These are phyloP conservation scores for Xylariaceae sp. DNA, from an alignment of 2,329 filamentous ascomycete genomes.

Conservation along the genomic window DNA sequence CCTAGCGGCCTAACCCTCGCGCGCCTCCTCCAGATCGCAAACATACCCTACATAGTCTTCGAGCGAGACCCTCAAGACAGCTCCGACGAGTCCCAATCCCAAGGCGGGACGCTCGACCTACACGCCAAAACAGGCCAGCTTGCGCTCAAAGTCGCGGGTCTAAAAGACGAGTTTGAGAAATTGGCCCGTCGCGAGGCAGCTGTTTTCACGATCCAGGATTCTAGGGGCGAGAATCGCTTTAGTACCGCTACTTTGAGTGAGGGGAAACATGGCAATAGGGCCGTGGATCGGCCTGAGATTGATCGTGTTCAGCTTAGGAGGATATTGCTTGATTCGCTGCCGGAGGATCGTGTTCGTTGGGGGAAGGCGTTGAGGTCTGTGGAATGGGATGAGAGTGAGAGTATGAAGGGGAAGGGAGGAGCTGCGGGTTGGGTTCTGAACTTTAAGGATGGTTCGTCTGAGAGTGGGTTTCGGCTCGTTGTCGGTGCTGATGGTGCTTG, in stretches of 20 bases:
- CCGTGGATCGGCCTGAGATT: conserved; percentile 32
- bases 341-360: conserved; percentile 27
- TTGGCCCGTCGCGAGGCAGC: conserved; percentile 29
- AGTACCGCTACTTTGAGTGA: background rate
- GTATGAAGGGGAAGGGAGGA: background rate
- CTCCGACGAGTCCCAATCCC: conserved; percentile 1
- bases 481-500: conserved; percentile 49
- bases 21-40: conserved; percentile 21
- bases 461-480: conserved; percentile 41
- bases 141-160: conserved; percentile 38
- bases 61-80: conserved; percentile 28
- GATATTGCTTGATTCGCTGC: conserved; percentile 28
- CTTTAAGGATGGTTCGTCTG: conserved; percentile 19
- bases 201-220: conserved; percentile 20
- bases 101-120: conserved; percentile 56
- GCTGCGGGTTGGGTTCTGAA: conserved; percentile 3
- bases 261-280: background rate
- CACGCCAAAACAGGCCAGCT: conserved; percentile 35
- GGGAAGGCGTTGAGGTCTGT: conserved; percentile 11
- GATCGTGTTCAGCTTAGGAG: conserved; percentile 26
- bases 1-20: conserved; percentile 29
- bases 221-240: background rate
- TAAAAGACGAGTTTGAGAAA: conserved; percentile 36
- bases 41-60: conserved; percentile 26
- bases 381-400: conserved; percentile 33